Evolutionary conservation across 2,329 filamentous ascomycete genomes (phyloP).

Genomic region (Pseudogymnoascus sp.): DNA sequence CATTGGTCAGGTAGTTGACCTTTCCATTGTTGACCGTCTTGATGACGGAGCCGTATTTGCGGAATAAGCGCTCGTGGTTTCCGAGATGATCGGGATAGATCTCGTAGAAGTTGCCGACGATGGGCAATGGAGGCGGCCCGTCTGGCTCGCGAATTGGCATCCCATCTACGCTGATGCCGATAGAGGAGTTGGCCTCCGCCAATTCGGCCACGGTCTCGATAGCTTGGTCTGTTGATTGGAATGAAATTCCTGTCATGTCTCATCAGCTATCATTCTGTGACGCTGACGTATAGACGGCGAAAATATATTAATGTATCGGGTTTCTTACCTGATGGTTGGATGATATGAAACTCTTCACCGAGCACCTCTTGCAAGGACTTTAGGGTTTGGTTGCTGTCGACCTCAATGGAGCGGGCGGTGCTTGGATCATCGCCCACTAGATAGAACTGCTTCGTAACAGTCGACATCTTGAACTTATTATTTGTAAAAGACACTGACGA

Average conservation of each 20-base stretch:
- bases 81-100: constrained; percentile 34
- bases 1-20: constrained; percentile 29
- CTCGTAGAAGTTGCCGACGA: constrained; percentile 31
- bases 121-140: constrained; percentile 28
- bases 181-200: constrained; percentile 10
- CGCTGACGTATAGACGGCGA: background rate
- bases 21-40: constrained; percentile 31
- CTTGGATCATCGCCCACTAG: constrained; percentile 12
- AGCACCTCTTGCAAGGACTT: constrained; percentile 14
- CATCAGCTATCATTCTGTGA: background rate
- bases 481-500: background rate
- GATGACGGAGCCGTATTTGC: constrained; percentile 30
- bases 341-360: constrained; percentile 13
- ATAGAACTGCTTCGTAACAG: constrained; percentile 10
- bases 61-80: constrained; percentile 33
- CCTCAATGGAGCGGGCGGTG: constrained; percentile 10
- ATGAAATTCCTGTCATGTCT: constrained; percentile 13
- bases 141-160: constrained; percentile 12
- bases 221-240: constrained; percentile 14
- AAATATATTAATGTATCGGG: background rate
- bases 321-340: constrained; percentile 13
- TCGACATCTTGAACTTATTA: background rate
- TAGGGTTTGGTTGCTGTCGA: constrained; percentile 14
- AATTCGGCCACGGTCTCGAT: constrained; percentile 15
- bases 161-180: constrained; percentile 17